A percentile compares a stretch with the other conserved stretches of the same genome.
These are phyloP conservation scores for Hanseniaspora uvarum DNA, from an alignment of 1,139 yeast species.

Conservation along the genomic window DNA sequence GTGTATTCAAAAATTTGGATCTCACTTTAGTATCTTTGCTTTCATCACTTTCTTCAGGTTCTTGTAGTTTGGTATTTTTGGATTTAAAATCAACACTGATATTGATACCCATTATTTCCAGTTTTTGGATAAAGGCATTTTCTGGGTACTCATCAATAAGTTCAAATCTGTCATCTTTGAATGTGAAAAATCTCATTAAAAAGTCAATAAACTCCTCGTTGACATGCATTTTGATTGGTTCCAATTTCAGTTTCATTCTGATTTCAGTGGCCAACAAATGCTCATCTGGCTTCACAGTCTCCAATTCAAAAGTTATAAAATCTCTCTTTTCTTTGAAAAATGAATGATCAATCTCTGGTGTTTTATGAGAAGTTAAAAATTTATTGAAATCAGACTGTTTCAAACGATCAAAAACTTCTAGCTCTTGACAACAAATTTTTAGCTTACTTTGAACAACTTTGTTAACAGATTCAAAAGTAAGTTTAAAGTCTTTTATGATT, in stretches of 20 bases:
- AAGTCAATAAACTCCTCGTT: conserved; percentile 93
- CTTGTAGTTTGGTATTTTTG: conserved; percentile 61
- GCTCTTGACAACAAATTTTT: conserved; percentile 39
- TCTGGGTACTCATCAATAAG: conserved; percentile 49
- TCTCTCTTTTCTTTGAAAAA: conserved; percentile 48
- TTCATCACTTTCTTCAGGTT: conserved; percentile 68
- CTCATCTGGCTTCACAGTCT: conserved; percentile 57
- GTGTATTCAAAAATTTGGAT: conserved; percentile 41
- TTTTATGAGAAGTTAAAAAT: conserved; percentile 60
- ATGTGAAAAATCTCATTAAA: conserved; percentile 65
- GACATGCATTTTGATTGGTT: conserved; percentile 63
- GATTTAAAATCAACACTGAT: conserved; percentile 85
- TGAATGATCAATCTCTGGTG: conserved; percentile 33
- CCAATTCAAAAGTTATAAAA: conserved; percentile 48
- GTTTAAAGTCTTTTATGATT: conserved; percentile 42
- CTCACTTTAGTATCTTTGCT: conserved; percentile 62
- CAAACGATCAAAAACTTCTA: conserved; percentile 64
- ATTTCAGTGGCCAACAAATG: conserved; percentile 61
- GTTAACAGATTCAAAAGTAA: conserved; percentile 39
- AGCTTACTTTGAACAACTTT: conserved; percentile 43
- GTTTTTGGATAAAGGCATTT: conserved; percentile 55
- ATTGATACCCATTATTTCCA: conserved; percentile 51
- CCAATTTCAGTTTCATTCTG: conserved; percentile 39
- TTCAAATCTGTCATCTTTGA: conserved; percentile 60
- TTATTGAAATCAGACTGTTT: conserved; percentile 89